Base-by-base conservation (phyloP, 139 green algal genomes). In the Dunaliella primolecta region DNA sequence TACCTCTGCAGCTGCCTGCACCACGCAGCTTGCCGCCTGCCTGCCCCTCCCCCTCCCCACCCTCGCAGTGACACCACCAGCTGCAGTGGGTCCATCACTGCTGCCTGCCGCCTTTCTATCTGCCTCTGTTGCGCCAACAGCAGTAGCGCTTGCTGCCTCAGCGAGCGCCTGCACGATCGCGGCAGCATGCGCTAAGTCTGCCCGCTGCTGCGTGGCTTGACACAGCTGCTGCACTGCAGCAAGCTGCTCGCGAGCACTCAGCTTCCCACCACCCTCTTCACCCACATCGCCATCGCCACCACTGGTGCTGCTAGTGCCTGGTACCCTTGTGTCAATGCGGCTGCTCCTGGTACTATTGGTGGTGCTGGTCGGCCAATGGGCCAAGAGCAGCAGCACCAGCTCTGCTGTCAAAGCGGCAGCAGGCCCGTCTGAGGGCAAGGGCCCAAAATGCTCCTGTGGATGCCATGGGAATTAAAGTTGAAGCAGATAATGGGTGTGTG, bases 221-320 rank as follows among this genome's bases (percentile, higher is more conserved):
- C 84, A 86, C 75, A 93, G 76, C 35, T 91, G 83, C 2, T 79
- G 76, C 78, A 87, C 30, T 0, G 56, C 82, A 3, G 35, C 2
- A 64, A 64, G 15, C 46, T 64, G 46, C 46, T 64, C 46, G 15
- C 7, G 46, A 15, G 46, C 7, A 15, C 7, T 25, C 46, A 64
- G 46, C 46, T 64, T 7, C 46, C 46, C 46, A 15, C 46, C 46
- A 7, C 15, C 46, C 15, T 64, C 46, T 64, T 64, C 46, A 7
- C 15, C 46, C 46, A 64, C 46, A 64, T 64, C 46, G 15, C 46
- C 46, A 15, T 15, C 15, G 46, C 46, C 46, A 15, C 7, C 46
- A 7, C 46, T 15, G 15, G 46, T 15, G 7, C 15, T 64, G n/a
- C n/a, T n/a, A n/a, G n/a, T n/a, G n/a, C n/a, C n/a, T n/a, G n/a